Percentiles rank a stretch among this genome's conserved stretches.
Conservation (phyloP, 2,329 filamentous ascomycete genomes). For the Alternaria sp. region DNA sequence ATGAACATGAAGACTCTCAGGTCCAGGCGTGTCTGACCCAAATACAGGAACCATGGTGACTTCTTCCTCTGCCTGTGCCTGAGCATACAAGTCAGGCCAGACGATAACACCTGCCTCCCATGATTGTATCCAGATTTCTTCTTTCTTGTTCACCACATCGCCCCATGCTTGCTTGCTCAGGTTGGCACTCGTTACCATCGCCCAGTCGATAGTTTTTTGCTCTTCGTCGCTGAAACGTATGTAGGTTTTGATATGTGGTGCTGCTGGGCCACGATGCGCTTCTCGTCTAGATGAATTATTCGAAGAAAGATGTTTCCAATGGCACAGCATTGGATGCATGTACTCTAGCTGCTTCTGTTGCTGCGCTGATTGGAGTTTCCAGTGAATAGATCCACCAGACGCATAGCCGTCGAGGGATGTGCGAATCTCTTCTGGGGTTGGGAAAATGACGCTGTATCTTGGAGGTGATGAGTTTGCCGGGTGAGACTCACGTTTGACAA, state of each 20-base stretch:
- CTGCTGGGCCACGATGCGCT: constrained; percentile 64
- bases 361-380: constrained; percentile 73
- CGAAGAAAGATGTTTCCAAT: constrained; percentile 66
- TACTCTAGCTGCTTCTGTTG: constrained; percentile 79
- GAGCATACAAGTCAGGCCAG: constrained; percentile 70
- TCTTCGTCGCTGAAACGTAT: constrained; percentile 65
- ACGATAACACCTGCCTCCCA: constrained; percentile 86
- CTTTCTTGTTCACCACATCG: constrained; percentile 63
- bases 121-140: constrained; percentile 75
- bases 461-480: constrained; percentile 55
- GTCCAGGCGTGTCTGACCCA: constrained; percentile 63
- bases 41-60: constrained; percentile 73
- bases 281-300: constrained; percentile 5
- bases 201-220: constrained; percentile 75
- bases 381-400: constrained; percentile 83
- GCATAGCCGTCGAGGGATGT: constrained; percentile 78
- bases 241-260: constrained; percentile 91
- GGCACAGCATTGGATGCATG: constrained; percentile 72
- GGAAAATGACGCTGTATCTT: constrained; percentile 77
- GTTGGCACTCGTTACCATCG: constrained; percentile 88
- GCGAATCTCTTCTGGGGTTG: constrained; percentile 80
- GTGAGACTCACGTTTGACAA: constrained; percentile 16
- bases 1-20: constrained; percentile 28
- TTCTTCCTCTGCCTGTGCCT: constrained; percentile 23
- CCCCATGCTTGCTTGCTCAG: constrained; percentile 91